Evolutionary conservation across 2,329 filamentous ascomycete genomes (phyloP).

Genomic region (Aspergillus oerlinghausenensis): DNA sequence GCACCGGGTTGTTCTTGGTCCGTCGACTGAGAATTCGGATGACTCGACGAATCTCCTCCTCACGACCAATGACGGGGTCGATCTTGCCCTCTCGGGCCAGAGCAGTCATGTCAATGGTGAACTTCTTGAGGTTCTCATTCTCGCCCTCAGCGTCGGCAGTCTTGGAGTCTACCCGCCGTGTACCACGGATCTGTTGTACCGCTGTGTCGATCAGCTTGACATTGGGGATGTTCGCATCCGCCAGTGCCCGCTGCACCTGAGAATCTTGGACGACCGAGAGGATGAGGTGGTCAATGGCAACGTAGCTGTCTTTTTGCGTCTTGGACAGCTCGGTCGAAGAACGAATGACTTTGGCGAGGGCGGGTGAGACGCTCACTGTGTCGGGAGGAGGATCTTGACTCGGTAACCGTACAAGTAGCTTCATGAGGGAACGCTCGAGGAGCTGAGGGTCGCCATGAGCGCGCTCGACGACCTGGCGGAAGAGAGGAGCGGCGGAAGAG

Average conservation of each 20-base stretch:
- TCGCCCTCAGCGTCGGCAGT: constrained; percentile 88
- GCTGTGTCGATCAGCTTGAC: constrained; percentile 84
- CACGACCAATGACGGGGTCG: constrained; percentile 92
- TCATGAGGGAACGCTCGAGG: constrained; percentile 86
- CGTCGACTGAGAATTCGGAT: constrained; percentile 86
- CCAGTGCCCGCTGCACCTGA: constrained; percentile 67
- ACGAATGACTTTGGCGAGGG: constrained; percentile 76
- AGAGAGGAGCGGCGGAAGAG: constrained; percentile 65
- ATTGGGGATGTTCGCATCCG: constrained; percentile 87
- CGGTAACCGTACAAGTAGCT: constrained; percentile 80
- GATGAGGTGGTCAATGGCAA: constrained; percentile 93
- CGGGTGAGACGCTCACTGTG: constrained; percentile 73
- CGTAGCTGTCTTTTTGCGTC: constrained; percentile 93
- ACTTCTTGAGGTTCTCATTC: constrained; percentile 94
- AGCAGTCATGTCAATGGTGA: constrained; percentile 96
- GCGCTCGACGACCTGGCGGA: constrained; percentile 89
- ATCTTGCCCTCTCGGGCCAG: constrained; percentile 97
- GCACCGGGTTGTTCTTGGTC: constrained; percentile 97
- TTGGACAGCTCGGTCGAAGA: constrained; percentile 86
- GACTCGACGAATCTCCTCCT: constrained; percentile 90
- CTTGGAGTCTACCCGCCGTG: constrained; percentile 89
- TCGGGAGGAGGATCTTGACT: constrained; percentile 95
- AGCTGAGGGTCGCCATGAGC: constrained; percentile 89
- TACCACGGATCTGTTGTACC: constrained; percentile 87
- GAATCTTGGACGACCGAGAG: constrained; percentile 75